Base-by-base conservation (phyloP, 1,284 basidiomycete genomes). In the Ustilago shanxiensis region DNA sequence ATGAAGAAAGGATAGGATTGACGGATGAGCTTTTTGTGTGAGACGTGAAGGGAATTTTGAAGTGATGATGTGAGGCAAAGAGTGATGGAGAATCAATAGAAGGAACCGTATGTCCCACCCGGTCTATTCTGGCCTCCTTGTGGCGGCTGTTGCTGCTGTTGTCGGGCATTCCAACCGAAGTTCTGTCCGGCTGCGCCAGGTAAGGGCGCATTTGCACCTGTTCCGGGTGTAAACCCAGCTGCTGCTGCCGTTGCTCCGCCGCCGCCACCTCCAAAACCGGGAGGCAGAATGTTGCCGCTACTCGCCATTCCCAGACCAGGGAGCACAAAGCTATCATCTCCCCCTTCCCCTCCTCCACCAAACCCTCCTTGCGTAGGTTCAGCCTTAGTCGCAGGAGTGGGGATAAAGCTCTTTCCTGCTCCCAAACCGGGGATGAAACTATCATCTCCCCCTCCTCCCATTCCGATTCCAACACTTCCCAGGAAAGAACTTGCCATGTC, bases 391-490 rank as follows among this genome's bases (percentile, higher is more conserved):
- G 54, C 37, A 24, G 44, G 10, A 20, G 59, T 56, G 16, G 70
- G 70, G 24, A 66, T 63, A n/a, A 69, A 69, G 39, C 45, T 54
- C 33, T 58, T 62, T 1, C 24, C 55, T 2, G 51, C 55, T 3
- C 65, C 71, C 9, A 67, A 22, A n/a, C 72, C 72, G 2, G 72
- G 72, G 22, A 74, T 74, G 53, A 74, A 74, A 39, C 66, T 68
- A 18, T 74, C 72, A 24, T 68, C 64, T 11, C 28, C 61, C n/a
- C n/a, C n/a, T 31, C 45, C 54, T 28, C 44, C 60, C 10, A 28
- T 11, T 20, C n/a, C 56, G 1, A 26, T 18, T 28, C n/a, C 56
- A 4, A 26, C 49, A 18, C n/a, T 29, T 13, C 10, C 33, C 1
- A 66, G 16, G 49, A 65, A 65, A n/a, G 50, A 53, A 14, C 52